Evolutionary conservation across 2,329 filamentous ascomycete species (phyloP).

Genomic region (Penicillium sp.): DNA sequence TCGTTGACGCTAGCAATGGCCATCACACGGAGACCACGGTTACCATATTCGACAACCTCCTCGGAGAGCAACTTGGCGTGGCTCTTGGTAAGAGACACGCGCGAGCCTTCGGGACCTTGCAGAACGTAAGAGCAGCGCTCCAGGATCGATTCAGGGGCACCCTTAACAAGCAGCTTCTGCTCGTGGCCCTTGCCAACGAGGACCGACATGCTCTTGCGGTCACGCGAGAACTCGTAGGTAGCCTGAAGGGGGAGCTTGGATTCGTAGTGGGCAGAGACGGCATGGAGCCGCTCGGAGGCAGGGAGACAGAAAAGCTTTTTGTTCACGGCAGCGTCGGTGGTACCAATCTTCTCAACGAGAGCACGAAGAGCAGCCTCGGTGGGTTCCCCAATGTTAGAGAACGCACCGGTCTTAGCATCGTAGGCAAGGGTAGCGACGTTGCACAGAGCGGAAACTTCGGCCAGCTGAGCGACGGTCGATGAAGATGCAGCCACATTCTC

Average conservation of each 20-base stretch:
- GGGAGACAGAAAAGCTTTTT: slow-evolving; percentile 55
- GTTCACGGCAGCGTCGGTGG: slow-evolving; percentile 69
- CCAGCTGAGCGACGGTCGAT: slow-evolving; percentile 78
- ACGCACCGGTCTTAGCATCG: slow-evolving; percentile 75
- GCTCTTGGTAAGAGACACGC: slow-evolving; percentile 72
- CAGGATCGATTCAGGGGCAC: slow-evolving; percentile 91
- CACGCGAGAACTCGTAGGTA: slow-evolving; percentile 95
- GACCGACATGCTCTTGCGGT: slow-evolving; percentile 99
- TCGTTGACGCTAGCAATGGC: slow-evolving; percentile 86
- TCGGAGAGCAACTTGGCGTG: slow-evolving; percentile 73
- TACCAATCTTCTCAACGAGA: slow-evolving; percentile 92
- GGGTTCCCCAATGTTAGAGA: slow-evolving; percentile 86
- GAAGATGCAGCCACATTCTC: slow-evolving; percentile 73
- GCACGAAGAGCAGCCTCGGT: slow-evolving; percentile 93
- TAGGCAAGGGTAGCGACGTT: slow-evolving; percentile 87
- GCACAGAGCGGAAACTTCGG: slow-evolving; percentile 74
- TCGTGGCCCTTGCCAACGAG: slow-evolving; percentile 73
- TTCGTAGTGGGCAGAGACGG: slow-evolving; percentile 85
- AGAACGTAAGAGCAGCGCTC: slow-evolving; percentile 87
- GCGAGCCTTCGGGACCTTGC: slow-evolving; percentile 78
- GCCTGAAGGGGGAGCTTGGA: slow-evolving; percentile 74
- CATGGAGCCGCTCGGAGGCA: slow-evolving; percentile 71
- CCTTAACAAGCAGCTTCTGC: slow-evolving; percentile 91
- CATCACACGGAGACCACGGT: slow-evolving; percentile 90
- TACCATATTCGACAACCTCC: slow-evolving; percentile 88